Evolutionary conservation across 768 basidiomycete species (phyloP).

Genomic region (Trametes maxima): DNA sequence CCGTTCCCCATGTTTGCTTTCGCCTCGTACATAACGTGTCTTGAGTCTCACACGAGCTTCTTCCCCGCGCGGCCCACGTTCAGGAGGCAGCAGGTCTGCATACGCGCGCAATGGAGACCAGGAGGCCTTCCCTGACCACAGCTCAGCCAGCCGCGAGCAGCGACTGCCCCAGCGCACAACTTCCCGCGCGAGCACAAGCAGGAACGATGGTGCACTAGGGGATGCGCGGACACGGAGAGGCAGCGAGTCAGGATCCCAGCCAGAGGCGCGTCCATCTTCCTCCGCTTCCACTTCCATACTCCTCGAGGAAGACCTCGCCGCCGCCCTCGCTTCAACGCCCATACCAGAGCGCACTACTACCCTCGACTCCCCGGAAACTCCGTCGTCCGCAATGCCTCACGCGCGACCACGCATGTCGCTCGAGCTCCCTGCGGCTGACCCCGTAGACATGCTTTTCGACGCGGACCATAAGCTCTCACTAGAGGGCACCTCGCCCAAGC

Average conservation of each 20-base stretch:
- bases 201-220: not conserved
- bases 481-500: constrained; percentile 32
- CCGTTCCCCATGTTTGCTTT: not conserved
- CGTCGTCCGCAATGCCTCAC: constrained; percentile 1
- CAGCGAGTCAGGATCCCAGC: constrained; percentile 1
- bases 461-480: constrained; percentile 27
- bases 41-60: constrained; percentile 5
- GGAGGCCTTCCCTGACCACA: not conserved
- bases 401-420: constrained; percentile 19
- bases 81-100: constrained; percentile 14
- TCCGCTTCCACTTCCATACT: constrained; percentile 9
- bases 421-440: constrained; percentile 18
- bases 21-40: not conserved
- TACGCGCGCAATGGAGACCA: constrained; percentile 14
- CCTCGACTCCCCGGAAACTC: not conserved
- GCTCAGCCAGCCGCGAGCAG: not conserved
- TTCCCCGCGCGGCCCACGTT: constrained; percentile 1
- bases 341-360: not conserved
- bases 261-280: constrained; percentile 11
- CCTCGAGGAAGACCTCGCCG: constrained; percentile 19
- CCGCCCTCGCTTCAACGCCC: constrained; percentile 12
- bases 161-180: not conserved
- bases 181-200: not conserved
- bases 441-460: constrained; percentile 26
- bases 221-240: not conserved